Conservation (phyloP, 352 stramenopile genomes). For the Pythium utonaiense region DNA sequence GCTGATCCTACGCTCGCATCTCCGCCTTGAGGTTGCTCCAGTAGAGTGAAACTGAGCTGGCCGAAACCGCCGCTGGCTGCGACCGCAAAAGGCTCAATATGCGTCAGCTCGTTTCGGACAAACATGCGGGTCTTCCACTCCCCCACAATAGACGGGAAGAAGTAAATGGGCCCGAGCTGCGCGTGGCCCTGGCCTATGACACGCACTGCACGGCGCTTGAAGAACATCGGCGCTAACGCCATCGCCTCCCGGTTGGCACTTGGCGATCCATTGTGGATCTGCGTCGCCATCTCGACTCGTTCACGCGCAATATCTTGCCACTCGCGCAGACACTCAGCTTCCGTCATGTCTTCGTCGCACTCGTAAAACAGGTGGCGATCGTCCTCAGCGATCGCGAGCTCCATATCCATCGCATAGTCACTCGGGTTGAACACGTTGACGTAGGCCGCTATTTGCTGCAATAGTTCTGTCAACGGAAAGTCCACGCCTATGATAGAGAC, state of each 20-base stretch:
- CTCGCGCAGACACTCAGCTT: conserved; percentile 32
- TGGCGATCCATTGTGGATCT: neutral
- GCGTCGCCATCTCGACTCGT: conserved; percentile 30
- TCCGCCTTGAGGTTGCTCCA: no score
- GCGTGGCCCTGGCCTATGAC: conserved; percentile 23
- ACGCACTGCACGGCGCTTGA: neutral
- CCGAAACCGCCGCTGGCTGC: conserved; percentile 41
- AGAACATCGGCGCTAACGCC: conserved; percentile 28
- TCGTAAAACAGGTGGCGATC: conserved; percentile 47
- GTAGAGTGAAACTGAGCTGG: conserved; percentile 23
- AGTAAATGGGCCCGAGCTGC: conserved; percentile 60
- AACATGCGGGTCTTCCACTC: conserved; percentile 34
- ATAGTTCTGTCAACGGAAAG: conserved; percentile 43
- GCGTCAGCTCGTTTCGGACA: conserved; percentile 62
- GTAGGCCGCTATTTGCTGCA: conserved; percentile 22
- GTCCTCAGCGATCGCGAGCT: conserved; percentile 34
- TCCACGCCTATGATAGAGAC: neutral
- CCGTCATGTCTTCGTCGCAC: conserved; percentile 30
- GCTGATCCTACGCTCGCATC: neutral
- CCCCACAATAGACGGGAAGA: conserved; percentile 40
- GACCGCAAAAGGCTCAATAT: conserved; percentile 49
- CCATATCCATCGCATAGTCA: conserved; percentile 43
- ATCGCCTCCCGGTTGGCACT: neutral
- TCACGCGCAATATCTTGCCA: conserved; percentile 29
- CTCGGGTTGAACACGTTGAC: conserved; percentile 48